These are phyloP conservation scores for Myxozyma sirexii DNA, from an alignment of 805 yeast genomes.

Conservation along the genomic window DNA sequence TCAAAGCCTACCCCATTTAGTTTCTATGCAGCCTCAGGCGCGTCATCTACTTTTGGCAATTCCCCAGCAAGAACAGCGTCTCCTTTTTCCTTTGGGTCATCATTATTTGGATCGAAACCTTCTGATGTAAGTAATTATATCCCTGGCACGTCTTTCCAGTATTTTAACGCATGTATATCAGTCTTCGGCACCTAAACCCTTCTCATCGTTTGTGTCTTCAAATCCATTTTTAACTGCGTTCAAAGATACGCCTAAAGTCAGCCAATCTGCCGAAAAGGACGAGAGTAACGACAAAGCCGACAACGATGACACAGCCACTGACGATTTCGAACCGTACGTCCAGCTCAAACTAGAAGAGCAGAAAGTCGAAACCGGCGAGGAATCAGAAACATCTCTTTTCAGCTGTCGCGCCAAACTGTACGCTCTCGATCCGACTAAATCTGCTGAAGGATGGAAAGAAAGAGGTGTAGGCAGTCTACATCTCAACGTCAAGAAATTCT, in stretches of 20 bases:
- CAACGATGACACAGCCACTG: slow-evolving; percentile 36
- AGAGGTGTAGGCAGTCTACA: slow-evolving; percentile 89
- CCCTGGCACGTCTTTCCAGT: neutral
- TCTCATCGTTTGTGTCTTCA: slow-evolving; percentile 11
- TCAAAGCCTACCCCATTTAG: slow-evolving; percentile 4
- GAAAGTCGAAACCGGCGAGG: slow-evolving; percentile 84
- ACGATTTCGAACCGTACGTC: slow-evolving; percentile 42
- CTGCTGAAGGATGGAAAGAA: slow-evolving; percentile 86
- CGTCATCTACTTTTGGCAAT: slow-evolving; percentile 5
- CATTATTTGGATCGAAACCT: slow-evolving; percentile 4
- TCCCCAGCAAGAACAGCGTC: neutral
- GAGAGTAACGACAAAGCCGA: slow-evolving; percentile 37
- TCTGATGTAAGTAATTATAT: neutral
- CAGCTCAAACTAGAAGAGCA: slow-evolving; percentile 41
- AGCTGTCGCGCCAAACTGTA: slow-evolving; percentile 78
- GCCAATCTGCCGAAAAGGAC: slow-evolving; percentile 32
- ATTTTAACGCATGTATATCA: neutral
- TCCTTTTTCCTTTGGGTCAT: slow-evolving; percentile 1
- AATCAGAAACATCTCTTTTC: slow-evolving; percentile 70
- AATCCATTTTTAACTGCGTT: slow-evolving; percentile 26
- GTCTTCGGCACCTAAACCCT: slow-evolving; percentile 4
- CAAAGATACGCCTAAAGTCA: slow-evolving; percentile 34
- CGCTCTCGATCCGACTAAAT: slow-evolving; percentile 63
- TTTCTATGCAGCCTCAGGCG: slow-evolving; percentile 1
- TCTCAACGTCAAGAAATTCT: slow-evolving; percentile 54